These are phyloP conservation scores for Suhomyces panamericanus DNA, from an alignment of 1,139 yeast species.

Conservation along the genomic window DNA sequence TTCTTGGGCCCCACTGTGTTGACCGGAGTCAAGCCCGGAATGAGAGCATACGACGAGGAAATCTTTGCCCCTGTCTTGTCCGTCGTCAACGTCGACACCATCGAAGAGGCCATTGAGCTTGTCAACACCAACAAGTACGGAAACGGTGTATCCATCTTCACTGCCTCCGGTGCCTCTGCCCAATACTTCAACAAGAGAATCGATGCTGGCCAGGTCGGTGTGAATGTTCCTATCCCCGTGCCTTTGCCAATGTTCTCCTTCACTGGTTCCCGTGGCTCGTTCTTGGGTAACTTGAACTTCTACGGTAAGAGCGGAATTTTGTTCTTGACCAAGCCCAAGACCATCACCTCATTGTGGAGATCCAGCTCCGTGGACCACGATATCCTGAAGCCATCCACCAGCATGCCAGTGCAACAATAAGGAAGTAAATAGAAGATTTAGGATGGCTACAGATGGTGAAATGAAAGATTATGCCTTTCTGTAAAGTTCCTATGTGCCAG, in stretches of 20 bases:
- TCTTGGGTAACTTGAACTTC: constrained; percentile 77
- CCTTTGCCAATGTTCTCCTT: constrained; percentile 82
- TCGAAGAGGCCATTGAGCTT: constrained; percentile 70
- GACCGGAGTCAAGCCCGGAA: constrained; percentile 64
- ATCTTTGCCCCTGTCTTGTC: constrained; percentile 76
- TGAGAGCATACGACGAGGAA: constrained; percentile 73
- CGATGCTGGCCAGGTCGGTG: constrained; percentile 78
- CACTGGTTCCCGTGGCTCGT: constrained; percentile 77
- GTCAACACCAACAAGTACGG: constrained; percentile 70
- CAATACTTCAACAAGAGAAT: constrained; percentile 70
- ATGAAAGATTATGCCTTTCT: too few relatives aligned
- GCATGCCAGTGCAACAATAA: constrained; percentile 64
- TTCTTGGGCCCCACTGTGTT: constrained; percentile 74
- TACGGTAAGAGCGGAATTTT: constrained; percentile 75
- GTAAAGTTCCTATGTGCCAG: too few relatives aligned
- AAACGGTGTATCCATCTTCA: constrained; percentile 72
- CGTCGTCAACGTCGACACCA: constrained; percentile 62
- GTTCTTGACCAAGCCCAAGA: constrained; percentile 75
- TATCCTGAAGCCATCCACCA: constrained; percentile 52
- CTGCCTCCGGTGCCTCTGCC: constrained; percentile 67
- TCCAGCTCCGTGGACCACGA: constrained; percentile 53
- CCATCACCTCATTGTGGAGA: constrained; percentile 72
- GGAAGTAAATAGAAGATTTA: neutral
- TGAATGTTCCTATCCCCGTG: constrained; percentile 82
- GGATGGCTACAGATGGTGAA: too few relatives aligned